A percentile compares a stretch with the other conserved stretches of the same genome.
phyloP scores from a whole-genome alignment of 2,329 filamentous ascomycete species.

The Phialocephala subalpina region DNA sequence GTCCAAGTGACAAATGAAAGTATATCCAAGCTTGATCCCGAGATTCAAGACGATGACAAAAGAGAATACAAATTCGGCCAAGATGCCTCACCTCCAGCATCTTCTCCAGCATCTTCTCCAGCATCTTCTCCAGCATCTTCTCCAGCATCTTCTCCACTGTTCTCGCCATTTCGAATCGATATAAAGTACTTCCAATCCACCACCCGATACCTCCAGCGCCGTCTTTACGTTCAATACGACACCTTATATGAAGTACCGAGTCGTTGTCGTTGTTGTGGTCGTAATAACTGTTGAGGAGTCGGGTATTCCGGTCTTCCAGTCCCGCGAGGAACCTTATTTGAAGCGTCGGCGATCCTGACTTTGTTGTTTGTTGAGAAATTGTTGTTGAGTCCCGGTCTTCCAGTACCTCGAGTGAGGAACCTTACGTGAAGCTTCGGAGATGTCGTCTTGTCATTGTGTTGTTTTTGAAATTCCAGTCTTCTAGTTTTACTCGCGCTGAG shows the following conservation, averaged over 20 bases:
- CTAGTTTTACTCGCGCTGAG: neutral
- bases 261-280: neutral
- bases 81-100: neutral
- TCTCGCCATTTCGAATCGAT: neutral
- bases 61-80: neutral
- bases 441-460: neutral
- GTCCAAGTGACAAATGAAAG: neutral
- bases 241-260: conserved; percentile 1
- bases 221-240: neutral
- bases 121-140: no score
- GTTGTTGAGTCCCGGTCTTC: neutral
- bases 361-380: neutral
- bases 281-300: neutral
- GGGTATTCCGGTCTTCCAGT: neutral
- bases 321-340: neutral
- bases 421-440: no score
- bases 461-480: neutral
- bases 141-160: neutral
- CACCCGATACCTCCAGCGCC: neutral
- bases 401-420: no score
- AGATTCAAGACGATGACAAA: no score
- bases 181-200: neutral
- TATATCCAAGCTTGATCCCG: neutral
- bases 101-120: no score
- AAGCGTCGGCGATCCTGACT: neutral